Percentiles rank a stretch among this genome's conserved stretches.
These are phyloP conservation scores for Zymoseptoria pseudotritici DNA, from an alignment of 2,329 filamentous ascomycete species.

Conservation along the genomic window DNA sequence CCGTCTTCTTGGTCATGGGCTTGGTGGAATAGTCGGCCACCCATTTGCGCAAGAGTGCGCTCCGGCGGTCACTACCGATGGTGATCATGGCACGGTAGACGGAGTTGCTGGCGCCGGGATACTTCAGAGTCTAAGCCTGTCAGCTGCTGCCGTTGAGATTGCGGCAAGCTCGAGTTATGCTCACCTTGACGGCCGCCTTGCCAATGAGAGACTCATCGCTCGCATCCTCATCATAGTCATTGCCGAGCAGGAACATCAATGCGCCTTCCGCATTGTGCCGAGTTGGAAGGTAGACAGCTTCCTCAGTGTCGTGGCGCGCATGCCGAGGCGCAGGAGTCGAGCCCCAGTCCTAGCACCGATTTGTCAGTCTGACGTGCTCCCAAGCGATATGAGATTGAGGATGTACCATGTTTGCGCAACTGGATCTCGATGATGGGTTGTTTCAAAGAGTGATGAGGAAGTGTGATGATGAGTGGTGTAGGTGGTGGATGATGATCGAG, in stretches of 20 bases:
- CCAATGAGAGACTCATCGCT: not conserved
- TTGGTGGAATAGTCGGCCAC: not conserved
- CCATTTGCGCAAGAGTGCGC: not conserved
- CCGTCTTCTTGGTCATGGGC: not conserved
- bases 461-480: not conserved
- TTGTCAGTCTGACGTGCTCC: not conserved
- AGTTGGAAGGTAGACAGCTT: not conserved
- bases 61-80: not conserved
- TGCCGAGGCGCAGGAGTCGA: not conserved
- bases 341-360: not conserved
- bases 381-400: not conserved
- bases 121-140: not conserved
- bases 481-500: not conserved
- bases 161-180: not conserved
- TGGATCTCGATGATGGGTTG: not conserved
- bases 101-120: not conserved
- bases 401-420: not conserved
- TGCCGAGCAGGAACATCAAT: not conserved
- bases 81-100: not conserved
- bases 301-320: not conserved
- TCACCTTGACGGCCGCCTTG: not conserved
- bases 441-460: not conserved
- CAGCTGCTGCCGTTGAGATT: not conserved
- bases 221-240: not conserved
- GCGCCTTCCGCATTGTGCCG: not conserved